These are phyloP conservation scores for Fereydounia khargensis DNA, from an alignment of 1,284 basidiomycete species.

Conservation along the genomic window DNA sequence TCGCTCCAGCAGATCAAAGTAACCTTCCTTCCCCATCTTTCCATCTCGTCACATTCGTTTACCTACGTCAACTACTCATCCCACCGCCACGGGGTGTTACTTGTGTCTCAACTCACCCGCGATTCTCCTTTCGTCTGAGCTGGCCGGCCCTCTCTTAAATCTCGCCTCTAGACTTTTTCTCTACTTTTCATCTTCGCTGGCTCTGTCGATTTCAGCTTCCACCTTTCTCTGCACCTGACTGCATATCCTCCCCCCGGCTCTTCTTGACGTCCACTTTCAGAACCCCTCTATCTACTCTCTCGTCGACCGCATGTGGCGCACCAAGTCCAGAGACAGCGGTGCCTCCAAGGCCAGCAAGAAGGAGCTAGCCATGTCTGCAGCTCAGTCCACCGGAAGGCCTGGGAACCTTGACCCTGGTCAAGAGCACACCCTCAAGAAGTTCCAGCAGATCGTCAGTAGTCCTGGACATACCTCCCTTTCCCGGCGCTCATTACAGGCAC, in stretches of 20 bases:
- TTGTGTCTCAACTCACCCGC: not conserved
- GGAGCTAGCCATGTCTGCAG: slow-evolving; percentile 8
- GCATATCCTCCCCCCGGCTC: too few species aligned
- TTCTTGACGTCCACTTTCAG: too few species aligned
- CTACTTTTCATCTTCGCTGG: too few species aligned
- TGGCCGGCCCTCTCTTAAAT: too few species aligned
- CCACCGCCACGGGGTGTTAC: too few species aligned
- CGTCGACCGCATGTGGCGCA: slow-evolving; percentile 7
- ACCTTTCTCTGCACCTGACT: too few species aligned
- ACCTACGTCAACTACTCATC: not conserved
- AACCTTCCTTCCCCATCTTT: not conserved
- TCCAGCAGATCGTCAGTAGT: slow-evolving; percentile 18
- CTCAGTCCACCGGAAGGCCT: slow-evolving; percentile 32
- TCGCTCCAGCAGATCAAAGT: too few species aligned
- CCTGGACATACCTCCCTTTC: not conserved
- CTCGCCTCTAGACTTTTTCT: too few species aligned
- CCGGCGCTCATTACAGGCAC: not conserved
- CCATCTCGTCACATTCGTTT: not conserved
- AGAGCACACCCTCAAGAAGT: slow-evolving; percentile 45
- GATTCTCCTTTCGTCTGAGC: too few species aligned
- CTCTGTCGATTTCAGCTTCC: too few species aligned
- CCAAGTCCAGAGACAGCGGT: slow-evolving; percentile 22
- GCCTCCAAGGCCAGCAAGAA: slow-evolving; percentile 41
- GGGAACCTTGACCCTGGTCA: slow-evolving; percentile 49
- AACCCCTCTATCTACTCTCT: not conserved